A percentile compares a stretch with the other conserved stretches of the same genome.
These are phyloP conservation scores for Eleusine coracana DNA, from an alignment of 176 grass and related monocot species.

Conservation along the genomic window DNA sequence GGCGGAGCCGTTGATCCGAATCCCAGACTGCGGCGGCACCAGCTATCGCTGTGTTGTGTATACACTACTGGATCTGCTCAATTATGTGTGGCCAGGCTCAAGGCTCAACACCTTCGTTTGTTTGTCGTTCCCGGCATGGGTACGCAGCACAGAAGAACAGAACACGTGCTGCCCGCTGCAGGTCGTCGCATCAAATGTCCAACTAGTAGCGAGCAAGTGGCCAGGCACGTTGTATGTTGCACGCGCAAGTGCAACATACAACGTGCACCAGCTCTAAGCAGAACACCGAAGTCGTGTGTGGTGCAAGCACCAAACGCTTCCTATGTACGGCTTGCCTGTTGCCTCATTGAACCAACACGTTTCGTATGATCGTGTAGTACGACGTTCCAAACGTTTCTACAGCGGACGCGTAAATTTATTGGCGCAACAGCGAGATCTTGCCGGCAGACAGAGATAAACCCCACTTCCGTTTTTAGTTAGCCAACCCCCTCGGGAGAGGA, in stretches of 20 bases:
- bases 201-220: neutral
- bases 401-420: neutral
- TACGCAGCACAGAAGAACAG: no score
- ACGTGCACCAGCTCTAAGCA: no score
- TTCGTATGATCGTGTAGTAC: neutral
- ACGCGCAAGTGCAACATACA: neutral
- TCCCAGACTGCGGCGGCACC: neutral
- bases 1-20: neutral
- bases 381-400: neutral
- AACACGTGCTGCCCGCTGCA: neutral
- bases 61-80: neutral
- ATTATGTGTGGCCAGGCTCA: neutral
- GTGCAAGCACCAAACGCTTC: no score
- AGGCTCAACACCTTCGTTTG: neutral
- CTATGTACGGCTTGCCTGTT: no score
- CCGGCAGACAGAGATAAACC: neutral
- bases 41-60: neutral
- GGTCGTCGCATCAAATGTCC: neutral
- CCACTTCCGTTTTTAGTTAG: slow-evolving; percentile 20
- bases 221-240: neutral
- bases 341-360: neutral
- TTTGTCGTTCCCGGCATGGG: neutral
- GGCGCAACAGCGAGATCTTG: neutral
- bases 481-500: neutral
- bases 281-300: no score